These are phyloP conservation scores for Hypoxylon cercidicola DNA, from an alignment of 495 filamentous ascomycete species.

Conservation along the genomic window DNA sequence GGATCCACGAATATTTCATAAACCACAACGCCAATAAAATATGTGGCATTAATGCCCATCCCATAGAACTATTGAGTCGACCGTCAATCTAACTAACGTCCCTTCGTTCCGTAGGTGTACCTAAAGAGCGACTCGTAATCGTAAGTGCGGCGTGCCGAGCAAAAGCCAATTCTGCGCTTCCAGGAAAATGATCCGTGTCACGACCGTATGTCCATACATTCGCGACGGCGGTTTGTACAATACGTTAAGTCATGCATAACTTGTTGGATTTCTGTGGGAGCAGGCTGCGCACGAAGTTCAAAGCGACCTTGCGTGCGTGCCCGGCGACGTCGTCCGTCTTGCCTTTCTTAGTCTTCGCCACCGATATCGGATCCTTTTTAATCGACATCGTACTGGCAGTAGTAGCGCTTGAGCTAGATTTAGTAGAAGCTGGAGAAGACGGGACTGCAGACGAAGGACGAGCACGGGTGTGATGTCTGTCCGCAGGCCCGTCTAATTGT, in stretches of 20 bases:
- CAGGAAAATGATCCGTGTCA: slow-evolving; percentile 27
- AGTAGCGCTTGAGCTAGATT: slow-evolving; percentile 47
- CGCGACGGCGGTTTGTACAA: slow-evolving; percentile 27
- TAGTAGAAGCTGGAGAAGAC: slow-evolving; percentile 56
- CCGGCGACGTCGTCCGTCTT: slow-evolving; percentile 47
- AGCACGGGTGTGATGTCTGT: slow-evolving; percentile 56
- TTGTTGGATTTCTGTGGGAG: slow-evolving; percentile 47
- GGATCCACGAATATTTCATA: slow-evolving; percentile 34
- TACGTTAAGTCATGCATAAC: slow-evolving; percentile 46
- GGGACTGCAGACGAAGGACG: slow-evolving; percentile 62
- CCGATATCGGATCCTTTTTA: slow-evolving; percentile 45
- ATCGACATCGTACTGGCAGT: slow-evolving; percentile 41
- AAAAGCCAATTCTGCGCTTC: slow-evolving; percentile 25
- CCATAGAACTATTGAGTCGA: slow-evolving; percentile 37
- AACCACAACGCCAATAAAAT: slow-evolving; percentile 30
- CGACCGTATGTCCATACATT: slow-evolving; percentile 28
- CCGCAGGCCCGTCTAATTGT: slow-evolving; percentile 72
- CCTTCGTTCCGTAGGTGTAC: slow-evolving; percentile 32
- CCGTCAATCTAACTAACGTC: slow-evolving; percentile 35
- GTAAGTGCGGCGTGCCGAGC: slow-evolving; percentile 27
- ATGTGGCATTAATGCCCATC: slow-evolving; percentile 49
- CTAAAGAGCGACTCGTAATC: slow-evolving; percentile 40
- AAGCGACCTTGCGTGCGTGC: slow-evolving; percentile 52
- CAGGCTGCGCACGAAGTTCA: slow-evolving; percentile 56
- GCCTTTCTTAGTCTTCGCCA: slow-evolving; percentile 42